A percentile compares a stretch with the other conserved stretches of the same genome.
These are phyloP conservation scores for Pinus taeda DNA, from an alignment of 75 land plant genomes.

Conservation along the genomic window DNA sequence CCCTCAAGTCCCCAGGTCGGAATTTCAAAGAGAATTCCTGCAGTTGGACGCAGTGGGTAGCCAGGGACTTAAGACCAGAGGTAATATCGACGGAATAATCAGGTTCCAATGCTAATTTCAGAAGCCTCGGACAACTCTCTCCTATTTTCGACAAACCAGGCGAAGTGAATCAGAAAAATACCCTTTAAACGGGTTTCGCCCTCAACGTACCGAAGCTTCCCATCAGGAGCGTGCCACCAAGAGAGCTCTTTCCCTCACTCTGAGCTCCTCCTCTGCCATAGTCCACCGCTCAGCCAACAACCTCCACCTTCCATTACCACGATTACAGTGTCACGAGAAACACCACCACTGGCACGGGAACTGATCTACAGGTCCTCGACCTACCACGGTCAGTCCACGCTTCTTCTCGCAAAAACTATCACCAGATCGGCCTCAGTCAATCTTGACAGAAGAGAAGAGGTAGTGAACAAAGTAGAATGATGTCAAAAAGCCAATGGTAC, in stretches of 20 bases:
- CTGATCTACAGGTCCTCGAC: too few species aligned
- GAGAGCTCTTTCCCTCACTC: too few species aligned
- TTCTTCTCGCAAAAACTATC: too few species aligned
- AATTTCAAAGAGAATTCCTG: constrained; percentile 30
- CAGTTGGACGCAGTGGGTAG: constrained; percentile 13
- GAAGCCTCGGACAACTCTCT: constrained; percentile 19
- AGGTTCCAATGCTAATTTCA: not conserved
- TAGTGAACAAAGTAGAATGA: constrained; percentile 81
- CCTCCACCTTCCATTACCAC: too few species aligned
- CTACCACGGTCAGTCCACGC: too few species aligned
- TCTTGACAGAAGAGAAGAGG: constrained; percentile 84
- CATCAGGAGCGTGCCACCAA: too few species aligned
- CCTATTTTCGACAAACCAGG: constrained; percentile 23
- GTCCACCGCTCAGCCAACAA: too few species aligned
- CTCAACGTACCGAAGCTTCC: too few species aligned
- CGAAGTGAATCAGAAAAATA: constrained; percentile 22
- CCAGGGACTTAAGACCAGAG: not conserved
- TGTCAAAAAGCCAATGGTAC: constrained; percentile 73
- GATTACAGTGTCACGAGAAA: too few species aligned
- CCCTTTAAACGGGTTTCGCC: constrained; percentile 36
- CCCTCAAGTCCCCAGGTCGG: constrained; percentile 15
- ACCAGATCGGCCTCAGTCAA: constrained; percentile 32
- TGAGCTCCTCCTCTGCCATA: too few species aligned
- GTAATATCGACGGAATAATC: too few species aligned
- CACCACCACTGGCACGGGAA: too few species aligned